phyloP scores from a whole-genome alignment of 2,329 filamentous ascomycete genomes.

The Sporothrix pseudoabietina region DNA sequence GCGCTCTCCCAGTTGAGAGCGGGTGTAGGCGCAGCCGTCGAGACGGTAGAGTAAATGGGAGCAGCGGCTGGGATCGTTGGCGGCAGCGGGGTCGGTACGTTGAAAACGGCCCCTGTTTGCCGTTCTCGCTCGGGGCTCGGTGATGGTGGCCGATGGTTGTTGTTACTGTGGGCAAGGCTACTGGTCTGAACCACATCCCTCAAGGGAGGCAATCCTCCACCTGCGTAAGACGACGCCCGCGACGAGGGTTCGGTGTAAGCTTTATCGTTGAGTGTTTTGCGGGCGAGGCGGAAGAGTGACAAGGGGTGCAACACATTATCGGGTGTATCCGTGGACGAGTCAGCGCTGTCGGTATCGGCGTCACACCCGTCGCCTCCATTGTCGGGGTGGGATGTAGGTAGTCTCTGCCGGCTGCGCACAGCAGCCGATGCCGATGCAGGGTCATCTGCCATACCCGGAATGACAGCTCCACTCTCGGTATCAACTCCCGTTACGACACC shows the following conservation, averaged over 20 bases:
- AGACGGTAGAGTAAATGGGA: not conserved
- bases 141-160: not conserved
- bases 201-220: constrained; percentile 21
- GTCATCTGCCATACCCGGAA: not conserved
- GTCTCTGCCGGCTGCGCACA: not conserved
- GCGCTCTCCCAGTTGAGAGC: constrained; percentile 18
- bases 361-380: not conserved
- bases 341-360: not conserved
- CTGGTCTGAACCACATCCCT: constrained; percentile 8
- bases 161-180: not conserved
- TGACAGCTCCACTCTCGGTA: not conserved
- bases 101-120: not conserved
- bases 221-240: constrained; percentile 19
- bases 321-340: constrained; percentile 16
- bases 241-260: constrained; percentile 8
- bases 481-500: not conserved
- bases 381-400: not conserved
- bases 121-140: not conserved
- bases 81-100: not conserved
- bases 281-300: constrained; percentile 26
- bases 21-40: not conserved
- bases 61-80: not conserved
- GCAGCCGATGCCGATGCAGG: not conserved
- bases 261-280: constrained; percentile 27
- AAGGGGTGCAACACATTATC: constrained; percentile 26